Percentiles rank a stretch among this genome's conserved stretches.
phyloP scores from a whole-genome alignment of 2,329 filamentous ascomycete genomes.

The Xylaria arbuscula region DNA sequence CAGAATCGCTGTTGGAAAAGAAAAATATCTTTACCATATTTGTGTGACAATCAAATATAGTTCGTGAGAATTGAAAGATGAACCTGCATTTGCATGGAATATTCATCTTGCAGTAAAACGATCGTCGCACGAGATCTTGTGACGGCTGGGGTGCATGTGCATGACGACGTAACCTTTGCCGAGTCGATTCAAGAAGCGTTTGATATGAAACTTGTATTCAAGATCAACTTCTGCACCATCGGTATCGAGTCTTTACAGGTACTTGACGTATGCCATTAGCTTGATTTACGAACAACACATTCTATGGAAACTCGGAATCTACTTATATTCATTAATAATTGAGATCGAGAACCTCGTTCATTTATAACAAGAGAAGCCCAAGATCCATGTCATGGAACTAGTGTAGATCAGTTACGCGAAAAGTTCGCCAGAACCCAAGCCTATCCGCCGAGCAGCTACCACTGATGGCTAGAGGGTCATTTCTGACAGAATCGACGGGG shows the following conservation, averaged over 20 bases:
- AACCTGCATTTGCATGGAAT: too few relatives aligned
- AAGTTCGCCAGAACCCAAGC: neutral
- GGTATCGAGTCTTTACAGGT: too few relatives aligned
- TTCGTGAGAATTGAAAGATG: too few relatives aligned
- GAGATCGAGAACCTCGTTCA: neutral
- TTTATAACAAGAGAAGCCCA: neutral
- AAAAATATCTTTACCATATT: too few relatives aligned
- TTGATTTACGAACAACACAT: neutral
- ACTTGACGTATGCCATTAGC: too few relatives aligned
- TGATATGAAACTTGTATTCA: neutral
- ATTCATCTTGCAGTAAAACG: too few relatives aligned
- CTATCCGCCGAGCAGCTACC: neutral
- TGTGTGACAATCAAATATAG: too few relatives aligned
- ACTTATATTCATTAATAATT: neutral
- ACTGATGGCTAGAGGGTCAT: slow-evolving; percentile 43
- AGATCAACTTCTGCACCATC: neutral
- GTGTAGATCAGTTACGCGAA: neutral
- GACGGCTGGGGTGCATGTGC: too few relatives aligned
- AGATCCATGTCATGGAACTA: neutral
- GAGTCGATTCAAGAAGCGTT: too few relatives aligned
- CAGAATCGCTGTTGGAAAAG: too few relatives aligned
- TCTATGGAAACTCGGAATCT: neutral
- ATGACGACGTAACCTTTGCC: too few relatives aligned
- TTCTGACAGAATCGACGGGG: slow-evolving; percentile 54
- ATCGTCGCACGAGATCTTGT: too few relatives aligned